Conservation (phyloP, 2,329 filamentous ascomycete genomes). For the Rutstroemia sp. region DNA sequence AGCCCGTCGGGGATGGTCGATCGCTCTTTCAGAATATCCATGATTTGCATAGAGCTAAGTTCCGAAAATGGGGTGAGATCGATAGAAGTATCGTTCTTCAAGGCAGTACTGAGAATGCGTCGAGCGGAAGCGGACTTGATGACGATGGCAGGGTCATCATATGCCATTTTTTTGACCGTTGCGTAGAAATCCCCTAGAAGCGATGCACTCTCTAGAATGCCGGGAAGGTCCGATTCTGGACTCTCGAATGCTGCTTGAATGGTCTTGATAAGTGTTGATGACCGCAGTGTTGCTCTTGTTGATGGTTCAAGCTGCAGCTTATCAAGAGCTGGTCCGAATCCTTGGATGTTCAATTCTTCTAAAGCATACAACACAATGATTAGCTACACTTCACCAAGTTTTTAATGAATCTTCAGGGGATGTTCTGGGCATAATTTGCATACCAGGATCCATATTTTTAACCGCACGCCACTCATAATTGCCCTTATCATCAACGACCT, state of each 20-base stretch:
- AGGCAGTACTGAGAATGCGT: background rate
- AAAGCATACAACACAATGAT: background rate
- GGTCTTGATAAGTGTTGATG: background rate
- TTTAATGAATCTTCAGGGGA: no score
- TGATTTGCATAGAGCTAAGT: background rate
- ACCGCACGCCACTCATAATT: no score
- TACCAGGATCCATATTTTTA: background rate
- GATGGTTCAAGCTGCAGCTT: background rate
- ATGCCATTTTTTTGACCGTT: background rate
- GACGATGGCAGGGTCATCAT: background rate
- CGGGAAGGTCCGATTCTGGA: background rate
- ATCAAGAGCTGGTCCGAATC: background rate
- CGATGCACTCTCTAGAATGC: slow-evolving; percentile 1
- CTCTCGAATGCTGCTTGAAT: background rate
- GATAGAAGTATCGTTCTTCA: background rate
- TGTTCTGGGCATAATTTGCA: background rate
- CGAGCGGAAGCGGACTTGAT: background rate
- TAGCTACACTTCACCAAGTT: no score
- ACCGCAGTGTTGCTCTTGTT: background rate
- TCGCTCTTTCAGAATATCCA: background rate
- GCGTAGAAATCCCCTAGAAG: slow-evolving; percentile 2
- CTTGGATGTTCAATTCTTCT: background rate
- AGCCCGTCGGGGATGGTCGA: background rate
- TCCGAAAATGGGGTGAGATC: slow-evolving; percentile 1
- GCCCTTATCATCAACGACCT: background rate